Base-by-base conservation (phyloP, 495 filamentous ascomycete genomes). In the Aspergillus sparsus region DNA sequence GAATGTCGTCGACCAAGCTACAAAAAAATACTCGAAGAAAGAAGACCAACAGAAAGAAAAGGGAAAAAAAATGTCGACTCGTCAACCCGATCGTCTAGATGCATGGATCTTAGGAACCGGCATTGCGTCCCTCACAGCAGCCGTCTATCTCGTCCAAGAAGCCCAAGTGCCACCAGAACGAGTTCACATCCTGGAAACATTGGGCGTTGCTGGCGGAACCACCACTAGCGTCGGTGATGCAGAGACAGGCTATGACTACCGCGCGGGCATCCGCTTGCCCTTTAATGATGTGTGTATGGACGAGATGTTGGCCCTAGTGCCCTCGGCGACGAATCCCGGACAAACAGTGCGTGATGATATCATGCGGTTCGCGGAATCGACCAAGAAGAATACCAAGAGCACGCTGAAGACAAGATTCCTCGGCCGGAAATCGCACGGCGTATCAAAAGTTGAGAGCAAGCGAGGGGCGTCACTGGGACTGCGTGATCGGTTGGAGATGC, bases 161-260 rank as follows among this genome's bases (percentile, higher is more conserved):
- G 74, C 75, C n/a, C 67, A 75, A 2, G 67, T 81, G 2, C 74
- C 77, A 1, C 62, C 71, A 0, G 63, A 63, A 11, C 70, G 72
- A 27, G 72, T 80, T 41, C 77, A 79, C 57, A 75, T 81, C 61
- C 58, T 81, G 6, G 77, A 79, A 53, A 67, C 68, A 7, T 57
- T 65, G 15, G 54, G 59, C 5, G 36, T 66, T 6, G 56, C 70
- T 5, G 74, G 75, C 8, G 71, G 74, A 7, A 71, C 68, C 3
- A 70, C 76, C 46, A 66, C 71, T 7, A 74, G 68, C 15, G 53
- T 60, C 10, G 77, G 74, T 7, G 64, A 73, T 63, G 34, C 75
- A n/a, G 49, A 63, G 5, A 66, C 64, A 12, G 78, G 77, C 21
- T 80, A 80, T 41, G 62, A 78, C 37, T 66, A 74, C 49, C 69